These are phyloP conservation scores for Juncus effusus DNA, from an alignment of 176 grass and related monocot species.

Conservation along the genomic window DNA sequence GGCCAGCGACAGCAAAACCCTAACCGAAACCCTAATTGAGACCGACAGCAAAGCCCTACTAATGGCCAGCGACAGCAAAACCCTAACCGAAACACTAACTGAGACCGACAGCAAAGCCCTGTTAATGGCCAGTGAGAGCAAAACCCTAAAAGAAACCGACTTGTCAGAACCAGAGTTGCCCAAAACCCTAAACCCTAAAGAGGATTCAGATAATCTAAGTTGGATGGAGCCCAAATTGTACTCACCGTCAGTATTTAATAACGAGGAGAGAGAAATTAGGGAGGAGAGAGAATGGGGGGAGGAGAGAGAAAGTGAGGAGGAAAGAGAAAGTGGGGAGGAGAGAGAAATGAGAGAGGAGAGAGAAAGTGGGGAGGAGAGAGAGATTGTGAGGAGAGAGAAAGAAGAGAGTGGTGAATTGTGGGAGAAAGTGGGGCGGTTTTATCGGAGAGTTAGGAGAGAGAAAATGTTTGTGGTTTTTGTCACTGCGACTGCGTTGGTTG, in stretches of 20 bases:
- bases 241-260: neutral
- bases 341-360: constrained; percentile 6
- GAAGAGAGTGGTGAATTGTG: constrained; percentile 40
- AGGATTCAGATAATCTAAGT: constrained; percentile 4
- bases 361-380: neutral
- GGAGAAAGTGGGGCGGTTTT: constrained; percentile 48
- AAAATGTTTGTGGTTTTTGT: constrained; percentile 60
- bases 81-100: neutral
- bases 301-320: constrained; percentile 5
- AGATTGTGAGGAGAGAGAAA: neutral
- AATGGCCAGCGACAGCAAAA: constrained; percentile 24
- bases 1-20: constrained; percentile 26
- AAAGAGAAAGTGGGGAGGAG: neutral
- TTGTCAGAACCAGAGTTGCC: constrained; percentile 20
- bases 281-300: constrained; percentile 6
- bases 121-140: constrained; percentile 26
- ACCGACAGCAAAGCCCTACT: constrained; percentile 10
- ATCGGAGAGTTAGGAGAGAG: constrained; percentile 51
- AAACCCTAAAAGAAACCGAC: neutral
- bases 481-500: constrained; percentile 53
- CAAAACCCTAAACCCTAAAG: constrained; percentile 14
- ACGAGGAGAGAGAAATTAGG: neutral
- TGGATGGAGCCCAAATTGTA: constrained; percentile 19
- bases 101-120: neutral
- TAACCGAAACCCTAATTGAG: neutral